Evolutionary conservation across 768 basidiomycete genomes (phyloP).

Genomic region (Mycena latifolia): DNA sequence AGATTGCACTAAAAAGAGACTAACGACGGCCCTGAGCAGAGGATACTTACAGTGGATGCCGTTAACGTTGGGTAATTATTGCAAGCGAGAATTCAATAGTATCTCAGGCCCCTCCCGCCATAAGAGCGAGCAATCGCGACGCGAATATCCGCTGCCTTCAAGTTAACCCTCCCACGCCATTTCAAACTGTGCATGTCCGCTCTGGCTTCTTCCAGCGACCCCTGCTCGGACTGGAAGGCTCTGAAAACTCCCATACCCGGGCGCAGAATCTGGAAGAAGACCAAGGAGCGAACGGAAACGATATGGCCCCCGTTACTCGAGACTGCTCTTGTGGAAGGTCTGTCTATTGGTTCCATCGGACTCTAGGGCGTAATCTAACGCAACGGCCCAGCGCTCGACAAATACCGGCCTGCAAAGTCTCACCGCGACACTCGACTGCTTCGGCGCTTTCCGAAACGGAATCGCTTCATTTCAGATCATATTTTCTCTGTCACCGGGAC

Average conservation of each 20-base stretch:
- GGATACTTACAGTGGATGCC: conserved; percentile 9
- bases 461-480: conserved; percentile 74
- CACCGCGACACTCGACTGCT: conserved; percentile 64
- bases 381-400: conserved; percentile 58
- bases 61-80: conserved; percentile 7
- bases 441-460: conserved; percentile 74
- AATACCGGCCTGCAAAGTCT: conserved; percentile 66
- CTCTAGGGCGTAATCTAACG: too few relatives aligned
- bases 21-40: neutral
- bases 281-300: conserved; percentile 63
- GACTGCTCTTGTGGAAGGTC: conserved; percentile 72
- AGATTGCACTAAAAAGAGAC: conserved; percentile 2
- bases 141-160: neutral
- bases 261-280: conserved; percentile 70
- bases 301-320: conserved; percentile 77
- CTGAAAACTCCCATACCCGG: conserved; percentile 42
- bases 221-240: neutral
- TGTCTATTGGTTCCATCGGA: conserved; percentile 18
- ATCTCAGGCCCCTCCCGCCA: neutral
- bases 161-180: neutral
- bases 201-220: neutral
- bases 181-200: conserved; percentile 13
- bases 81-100: conserved; percentile 23
- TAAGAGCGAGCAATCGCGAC: neutral
- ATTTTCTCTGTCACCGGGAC: conserved; percentile 68